Evolutionary conservation across 2,329 filamentous ascomycete species (phyloP), one percentile per base, ranked within the genome.

Genomic region (Diplodia corticola): DNA sequence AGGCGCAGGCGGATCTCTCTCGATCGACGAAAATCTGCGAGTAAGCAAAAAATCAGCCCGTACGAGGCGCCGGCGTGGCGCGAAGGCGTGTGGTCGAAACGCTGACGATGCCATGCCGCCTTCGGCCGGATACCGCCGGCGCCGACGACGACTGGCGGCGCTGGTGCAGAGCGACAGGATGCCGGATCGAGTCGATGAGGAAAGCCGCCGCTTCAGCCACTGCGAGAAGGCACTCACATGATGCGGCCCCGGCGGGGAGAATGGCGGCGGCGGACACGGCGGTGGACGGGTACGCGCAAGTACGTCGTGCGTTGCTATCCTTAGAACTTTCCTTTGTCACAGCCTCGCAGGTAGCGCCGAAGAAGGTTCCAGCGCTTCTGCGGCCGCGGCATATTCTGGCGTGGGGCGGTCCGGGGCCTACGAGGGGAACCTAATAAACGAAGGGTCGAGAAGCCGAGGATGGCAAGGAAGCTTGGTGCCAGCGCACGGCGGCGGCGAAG

Each of bases 121-220:
- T 44, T 33, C 5, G 33, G 20, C 22, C 33, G 53, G 53, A n/a
- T 35, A 12, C 20, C 30, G 51, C 33, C 15, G 30, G 15, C 26
- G 51, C 28, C 53, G 53, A n/a, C 53, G 10, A 10, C 35, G 20
- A 37, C 30, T 12, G 33, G 33, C 33, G 33, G 6, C 10, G 33
- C 33, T 10, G 7, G 33, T 3, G 33, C 33, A 10, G 33, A 7
- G 33, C 33, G 33, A 10, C 33, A 10, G 33, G 33, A 7, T 12
- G 33, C 33, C 33, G 33, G n/a, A 57, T 57, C 26, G 20, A 40
- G n/a, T 44, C 17, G 53, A 40, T 17, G 48, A 50, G 6, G 48
- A 10, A 35, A 35, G 53, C 53, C 28, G 35, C 35, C 26, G 53
- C 53, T 40, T 57, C 53, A 44, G 53, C 53, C 53, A 57, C 53